Base-by-base conservation (phyloP, 1,284 basidiomycete species). In the Thelephora terrestris region DNA sequence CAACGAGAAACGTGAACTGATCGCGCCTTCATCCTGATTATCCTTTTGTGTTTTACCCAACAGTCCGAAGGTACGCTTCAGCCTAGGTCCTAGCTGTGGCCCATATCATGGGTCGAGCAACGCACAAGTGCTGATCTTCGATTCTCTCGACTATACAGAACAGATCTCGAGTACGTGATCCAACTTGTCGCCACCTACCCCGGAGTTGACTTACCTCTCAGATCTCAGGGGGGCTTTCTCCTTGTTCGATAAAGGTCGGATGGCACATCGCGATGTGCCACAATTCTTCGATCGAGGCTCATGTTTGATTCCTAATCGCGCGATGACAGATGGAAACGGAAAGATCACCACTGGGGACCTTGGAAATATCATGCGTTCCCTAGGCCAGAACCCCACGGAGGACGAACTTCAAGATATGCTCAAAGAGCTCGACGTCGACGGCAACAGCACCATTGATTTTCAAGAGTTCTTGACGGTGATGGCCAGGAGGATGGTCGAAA, bases 331-430 rank as follows among this genome's bases (percentile, higher is more conserved):
- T 62, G 91, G 91, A 59, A 92, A 97, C 77, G 93, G 93, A 66
- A 94, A 91, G 50, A 96, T 98, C 76, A 96, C 92, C 51, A 90
- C 90, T 57, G 85, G 84, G 63, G 93, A 98, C 72, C 86, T 97
- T 59, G 93, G 93, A 52, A 94, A 90, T 47, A 92, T 97, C 59
- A 97, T 98, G 94, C 85, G 93, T 53, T 94, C 91, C 42, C 76
- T 97, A 17, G 94, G 94, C 20, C 93, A 96, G 71, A 97, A 95
- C 71, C 93, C 93, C 2, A 95, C 92, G 48, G 91, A 97, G 65
- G 88, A 87, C 4, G 93, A 98, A 71, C 77, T 97, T 45, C 85
- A 91, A 66, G 92, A 95, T 73, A 96, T 96, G 91, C 93, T 94
- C 76, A 91, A 90, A 71, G 89, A 93, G 69, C 89, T 91, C 52